These are phyloP conservation scores for Cucurbita ficifolia DNA, from an alignment of 306 rosid species.

Conservation along the genomic window DNA sequence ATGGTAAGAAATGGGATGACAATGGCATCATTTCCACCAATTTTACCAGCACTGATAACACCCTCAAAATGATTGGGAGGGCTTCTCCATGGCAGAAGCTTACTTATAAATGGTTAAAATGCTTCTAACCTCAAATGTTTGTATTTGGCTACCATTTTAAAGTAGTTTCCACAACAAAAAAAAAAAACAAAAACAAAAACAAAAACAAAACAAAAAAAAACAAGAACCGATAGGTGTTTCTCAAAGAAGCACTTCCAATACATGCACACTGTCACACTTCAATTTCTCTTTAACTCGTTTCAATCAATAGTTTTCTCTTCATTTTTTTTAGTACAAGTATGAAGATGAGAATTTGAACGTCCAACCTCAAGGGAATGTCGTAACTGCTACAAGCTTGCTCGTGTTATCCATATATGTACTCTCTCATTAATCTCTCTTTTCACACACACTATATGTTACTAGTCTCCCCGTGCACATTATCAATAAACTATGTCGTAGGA, in stretches of 20 bases:
- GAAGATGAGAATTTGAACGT: not conserved
- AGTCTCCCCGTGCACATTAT: not conserved
- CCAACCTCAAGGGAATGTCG: not conserved
- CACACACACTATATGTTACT: not conserved
- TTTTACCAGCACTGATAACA: not conserved
- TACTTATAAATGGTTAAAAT: too few species aligned
- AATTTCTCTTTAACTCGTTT: too few species aligned
- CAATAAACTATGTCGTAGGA: not conserved
- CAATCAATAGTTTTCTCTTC: too few species aligned
- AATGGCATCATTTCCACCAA: not conserved
- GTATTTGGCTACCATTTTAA: too few species aligned
- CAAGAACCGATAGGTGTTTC: too few species aligned
- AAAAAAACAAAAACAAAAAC: too few species aligned
- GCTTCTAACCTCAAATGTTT: too few species aligned
- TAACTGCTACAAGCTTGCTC: not conserved
- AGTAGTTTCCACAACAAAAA: too few species aligned
- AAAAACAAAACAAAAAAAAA: too few species aligned
- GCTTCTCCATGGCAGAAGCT: too few species aligned
- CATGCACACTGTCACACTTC: not conserved
- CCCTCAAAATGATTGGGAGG: not conserved
- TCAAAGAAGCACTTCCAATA: too few species aligned
- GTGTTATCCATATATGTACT: not conserved
- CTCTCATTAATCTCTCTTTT: not conserved
- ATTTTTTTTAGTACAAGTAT: too few species aligned
- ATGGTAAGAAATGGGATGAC: not conserved